Percentiles rank a stretch among this genome's conserved stretches.
These are phyloP conservation scores for Cylindrotheca closterium DNA, from an alignment of 108 stramenopile species.

Conservation along the genomic window DNA sequence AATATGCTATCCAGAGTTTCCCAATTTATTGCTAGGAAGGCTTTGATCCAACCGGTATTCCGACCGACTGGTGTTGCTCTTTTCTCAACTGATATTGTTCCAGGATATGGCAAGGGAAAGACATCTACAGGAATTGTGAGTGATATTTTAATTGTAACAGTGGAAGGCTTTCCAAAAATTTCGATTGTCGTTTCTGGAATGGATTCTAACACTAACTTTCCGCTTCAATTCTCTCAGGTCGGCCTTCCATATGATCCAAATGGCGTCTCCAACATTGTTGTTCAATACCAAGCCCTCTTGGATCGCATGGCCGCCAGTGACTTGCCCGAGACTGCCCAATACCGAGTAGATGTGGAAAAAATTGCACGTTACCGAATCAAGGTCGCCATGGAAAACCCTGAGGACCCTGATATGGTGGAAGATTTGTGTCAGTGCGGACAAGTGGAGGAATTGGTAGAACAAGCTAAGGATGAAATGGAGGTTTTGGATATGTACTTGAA, in stretches of 20 bases:
- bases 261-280: constrained; percentile 79
- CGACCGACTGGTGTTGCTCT: constrained; percentile 10
- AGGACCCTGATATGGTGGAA: constrained; percentile 87
- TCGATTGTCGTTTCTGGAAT: constrained; percentile 7
- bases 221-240: constrained; percentile 43
- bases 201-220: not conserved
- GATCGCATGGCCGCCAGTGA: constrained; percentile 80
- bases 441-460: constrained; percentile 89
- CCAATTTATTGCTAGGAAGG: constrained; percentile 14
- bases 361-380: constrained; percentile 77
- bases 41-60: not conserved
- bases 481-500: constrained; percentile 87
- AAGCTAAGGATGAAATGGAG: constrained; percentile 89
- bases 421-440: constrained; percentile 86
- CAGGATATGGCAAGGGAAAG: constrained; percentile 83
- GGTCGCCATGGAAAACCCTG: constrained; percentile 61
- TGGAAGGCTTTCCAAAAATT: not conserved
- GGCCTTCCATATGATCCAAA: constrained; percentile 86
- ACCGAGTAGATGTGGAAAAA: constrained; percentile 82
- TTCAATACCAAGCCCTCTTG: constrained; percentile 79
- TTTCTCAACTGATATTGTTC: constrained; percentile 38
- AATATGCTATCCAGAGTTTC: constrained; percentile 34
- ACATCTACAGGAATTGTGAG: constrained; percentile 90
- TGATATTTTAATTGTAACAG: constrained; percentile 9
- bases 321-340: constrained; percentile 85